Evolutionary conservation across 2,329 filamentous ascomycete genomes (phyloP), one percentile per base, ranked within the genome.

Genomic region (Nakataea oryzae): DNA sequence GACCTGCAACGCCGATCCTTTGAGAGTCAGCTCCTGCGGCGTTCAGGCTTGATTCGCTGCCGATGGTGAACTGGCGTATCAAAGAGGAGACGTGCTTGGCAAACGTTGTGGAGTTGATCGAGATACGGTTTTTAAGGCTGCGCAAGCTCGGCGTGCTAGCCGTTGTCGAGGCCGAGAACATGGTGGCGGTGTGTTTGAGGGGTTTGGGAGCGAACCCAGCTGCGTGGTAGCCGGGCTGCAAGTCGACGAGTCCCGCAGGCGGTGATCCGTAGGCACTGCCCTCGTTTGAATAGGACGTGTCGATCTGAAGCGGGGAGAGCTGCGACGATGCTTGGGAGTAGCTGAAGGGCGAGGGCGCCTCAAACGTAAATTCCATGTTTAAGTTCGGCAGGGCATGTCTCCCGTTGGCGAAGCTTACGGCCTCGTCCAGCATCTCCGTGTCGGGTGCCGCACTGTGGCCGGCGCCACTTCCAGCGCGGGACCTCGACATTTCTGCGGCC

Each of bases 71-170:
- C 13, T 68, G 62, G 57, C 65, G 64, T 63, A 72, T 61, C 6
- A 69, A 66, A 13, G 65, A 63, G 21, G 64, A 67, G 54, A 68
- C 66, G 54, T 70, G 69, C 29, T 65, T 67, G 55, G 66, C 70
- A 59, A 67, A 72, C 58, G 68, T 65, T 7, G 64, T 69, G 30
- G 71, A 70, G 61, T 69, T 68, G 29, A 70, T 71, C 12, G 74
- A 75, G 8, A 74, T 68, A 34, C 75, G 71, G 27, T 71, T 66
- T 61, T 72, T 73, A 17, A 78, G 69, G 11, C 71, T 71, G 14
- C 67, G 65, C 34, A 69, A 66, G 14, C 65, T 66, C 64, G 61
- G 66, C n/a, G 66, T 68, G 64, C 66, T 69, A 13, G 66, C 65
- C n/a, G 66, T 66, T 54, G 63, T 67, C 28, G 66, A 65, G 11